Evolutionary conservation across 495 filamentous ascomycete species (phyloP), one percentile per base, ranked within the genome.

Genomic region (Neurospora sp.): DNA sequence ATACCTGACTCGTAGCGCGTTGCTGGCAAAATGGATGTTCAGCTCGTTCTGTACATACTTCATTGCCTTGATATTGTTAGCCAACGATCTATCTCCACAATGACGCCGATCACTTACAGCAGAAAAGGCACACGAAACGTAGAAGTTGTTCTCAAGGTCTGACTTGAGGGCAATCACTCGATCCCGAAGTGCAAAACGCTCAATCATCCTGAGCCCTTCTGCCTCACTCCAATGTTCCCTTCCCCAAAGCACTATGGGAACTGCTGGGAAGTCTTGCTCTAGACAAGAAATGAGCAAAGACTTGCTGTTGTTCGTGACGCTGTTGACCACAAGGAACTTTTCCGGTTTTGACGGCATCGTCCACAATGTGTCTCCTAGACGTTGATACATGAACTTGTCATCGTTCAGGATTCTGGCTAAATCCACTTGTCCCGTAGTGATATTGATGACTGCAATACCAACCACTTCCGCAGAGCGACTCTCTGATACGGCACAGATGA

Each of bases 401-500:
- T 98, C 94, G 79, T 93, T 96, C 14, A 98, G 82, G 44, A 96
- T 89, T 16, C 71, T 70, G 22, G 48, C 41, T 2, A 80, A 48
- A 1, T 78, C 73, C 0, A 91, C 91, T 80, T 96, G 92, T 40
- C 83, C 91, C 12, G 92, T 94, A 53, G 90, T 91, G 9, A 96
- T 82, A 79, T 98, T 97, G 76, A 99, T 84, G 74, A 95, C 93
- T 18, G 96, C 93, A 69, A 99, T 84, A 9, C 95, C 96, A 35
- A 80, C 71, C 35, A 98, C 91, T 93, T 91, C 39, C 95, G 87
- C 14, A 94, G 93, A 45, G 92, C 91, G 69, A 91, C 93, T 76
- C 81, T 99, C 96, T 74, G 91, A 92, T 71, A 98, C 83, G n/a
- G 96, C 94, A 78, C 95, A 98, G 59, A 98, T 83, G 75, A 98